A percentile compares a stretch with the other conserved stretches of the same genome.
phyloP scores from a whole-genome alignment of 345 rosid genomes.

The Aethionema arabicum region DNA sequence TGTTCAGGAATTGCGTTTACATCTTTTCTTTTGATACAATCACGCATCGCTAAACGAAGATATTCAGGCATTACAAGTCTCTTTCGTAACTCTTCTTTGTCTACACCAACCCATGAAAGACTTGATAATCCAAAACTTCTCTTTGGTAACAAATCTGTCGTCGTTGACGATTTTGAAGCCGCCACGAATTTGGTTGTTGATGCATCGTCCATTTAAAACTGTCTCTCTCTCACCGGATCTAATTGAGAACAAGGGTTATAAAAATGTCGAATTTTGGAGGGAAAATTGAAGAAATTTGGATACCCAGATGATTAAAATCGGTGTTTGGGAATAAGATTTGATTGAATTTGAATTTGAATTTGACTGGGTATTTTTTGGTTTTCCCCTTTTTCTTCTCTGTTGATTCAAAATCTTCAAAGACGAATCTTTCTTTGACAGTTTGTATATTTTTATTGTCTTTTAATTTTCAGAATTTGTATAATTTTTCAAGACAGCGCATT shows the following conservation, averaged over 20 bases:
- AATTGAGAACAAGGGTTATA: neutral
- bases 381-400: neutral
- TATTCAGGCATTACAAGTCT: constrained; percentile 68
- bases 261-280: constrained; percentile 29
- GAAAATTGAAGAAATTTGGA: constrained; percentile 26
- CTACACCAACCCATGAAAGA: constrained; percentile 62
- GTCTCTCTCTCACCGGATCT: constrained; percentile 25
- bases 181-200: constrained; percentile 50
- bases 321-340: neutral
- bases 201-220: constrained; percentile 34
- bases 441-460: constrained; percentile 19
- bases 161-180: constrained; percentile 45
- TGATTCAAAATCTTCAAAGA: constrained; percentile 25
- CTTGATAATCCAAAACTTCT: constrained; percentile 67
- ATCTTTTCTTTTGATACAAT: constrained; percentile 63
- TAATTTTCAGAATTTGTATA: neutral
- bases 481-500: constrained; percentile 27
- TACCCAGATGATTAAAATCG: constrained; percentile 23
- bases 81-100: constrained; percentile 64
- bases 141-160: constrained; percentile 46
- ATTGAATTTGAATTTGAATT: constrained; percentile 13
- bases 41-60: constrained; percentile 67
- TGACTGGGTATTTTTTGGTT: constrained; percentile 10
- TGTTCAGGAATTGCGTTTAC: constrained; percentile 37
- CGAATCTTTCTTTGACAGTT: constrained; percentile 30